Evolutionary conservation across 2,329 filamentous ascomycete genomes (phyloP).

Genomic region (Penicillium digitatum): DNA sequence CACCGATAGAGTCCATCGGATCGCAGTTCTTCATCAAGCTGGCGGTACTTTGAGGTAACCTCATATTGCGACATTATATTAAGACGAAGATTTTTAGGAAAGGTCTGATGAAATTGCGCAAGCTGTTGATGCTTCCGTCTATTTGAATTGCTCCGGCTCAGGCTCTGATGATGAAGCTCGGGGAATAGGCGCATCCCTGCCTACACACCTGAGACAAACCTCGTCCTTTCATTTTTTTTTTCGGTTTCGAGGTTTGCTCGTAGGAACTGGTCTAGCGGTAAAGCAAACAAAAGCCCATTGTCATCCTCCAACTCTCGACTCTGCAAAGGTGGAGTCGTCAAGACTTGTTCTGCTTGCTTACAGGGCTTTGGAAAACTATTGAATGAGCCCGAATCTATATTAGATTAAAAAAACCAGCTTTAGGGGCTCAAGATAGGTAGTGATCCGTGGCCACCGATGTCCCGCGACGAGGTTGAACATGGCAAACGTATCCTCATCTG

Average conservation of each 20-base stretch:
- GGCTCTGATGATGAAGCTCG: background rate
- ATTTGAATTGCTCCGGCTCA: background rate
- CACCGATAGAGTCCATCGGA: background rate
- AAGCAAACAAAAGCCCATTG: background rate
- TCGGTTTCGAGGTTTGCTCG: background rate
- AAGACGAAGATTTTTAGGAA: background rate
- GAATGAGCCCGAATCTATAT: background rate
- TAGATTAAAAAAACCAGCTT: background rate
- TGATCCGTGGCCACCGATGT: background rate
- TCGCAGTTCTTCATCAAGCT: background rate
- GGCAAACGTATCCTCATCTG: background rate
- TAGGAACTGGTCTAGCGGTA: background rate
- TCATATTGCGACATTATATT: background rate
- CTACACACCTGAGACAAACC: background rate
- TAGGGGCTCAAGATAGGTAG: background rate
- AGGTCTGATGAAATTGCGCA: background rate
- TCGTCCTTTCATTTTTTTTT: background rate
- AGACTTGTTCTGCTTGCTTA: background rate
- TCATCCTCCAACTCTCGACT: background rate
- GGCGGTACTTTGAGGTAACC: background rate
- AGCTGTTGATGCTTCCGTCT: background rate
- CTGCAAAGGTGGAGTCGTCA: background rate
- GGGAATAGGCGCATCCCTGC: background rate
- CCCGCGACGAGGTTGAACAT: background rate
- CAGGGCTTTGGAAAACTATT: background rate